Conservation (phyloP, 2,329 filamentous ascomycete species). For the Botryotinia narcissicola region DNA sequence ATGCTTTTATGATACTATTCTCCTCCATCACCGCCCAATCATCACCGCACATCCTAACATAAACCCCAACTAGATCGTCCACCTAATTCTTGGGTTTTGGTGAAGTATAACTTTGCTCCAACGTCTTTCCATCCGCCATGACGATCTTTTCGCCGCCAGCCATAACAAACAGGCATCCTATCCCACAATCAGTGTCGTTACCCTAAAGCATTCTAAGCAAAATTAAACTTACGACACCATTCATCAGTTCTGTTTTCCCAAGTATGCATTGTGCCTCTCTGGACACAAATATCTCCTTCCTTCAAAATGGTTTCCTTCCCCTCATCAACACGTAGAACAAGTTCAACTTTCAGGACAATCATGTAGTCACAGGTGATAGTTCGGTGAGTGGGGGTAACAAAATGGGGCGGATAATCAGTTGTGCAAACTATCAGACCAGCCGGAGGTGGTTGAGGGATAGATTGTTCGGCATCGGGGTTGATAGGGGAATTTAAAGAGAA, state of each 20-base stretch:
- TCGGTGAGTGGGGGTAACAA: conserved; percentile 43
- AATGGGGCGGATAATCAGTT: conserved; percentile 23
- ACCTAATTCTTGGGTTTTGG: background rate
- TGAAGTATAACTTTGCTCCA: conserved; percentile 33
- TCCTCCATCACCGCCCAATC: background rate
- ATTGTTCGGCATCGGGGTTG: background rate
- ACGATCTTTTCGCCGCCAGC: conserved; percentile 43
- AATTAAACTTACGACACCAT: background rate
- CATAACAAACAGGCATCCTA: conserved; percentile 40
- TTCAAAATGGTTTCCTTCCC: conserved; percentile 42
- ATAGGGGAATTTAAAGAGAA: conserved; percentile 32
- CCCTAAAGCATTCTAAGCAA: accelerated
- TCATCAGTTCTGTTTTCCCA: conserved; percentile 13
- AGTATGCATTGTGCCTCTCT: conserved; percentile 40
- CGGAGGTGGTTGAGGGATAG: conserved; percentile 40
- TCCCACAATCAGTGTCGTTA: background rate
- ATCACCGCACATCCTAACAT: background rate
- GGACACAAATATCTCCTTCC: conserved; percentile 43
- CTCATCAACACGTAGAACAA: conserved; percentile 42
- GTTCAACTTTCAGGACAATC: conserved; percentile 43
- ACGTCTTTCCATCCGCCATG: conserved; percentile 39
- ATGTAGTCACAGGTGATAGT: conserved; percentile 44
- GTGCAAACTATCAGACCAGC: conserved; percentile 40
- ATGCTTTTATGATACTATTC: background rate
- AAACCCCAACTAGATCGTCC: background rate